These are phyloP conservation scores for Cochlearia excelsa DNA, from an alignment of 345 rosid species.

Conservation along the genomic window DNA sequence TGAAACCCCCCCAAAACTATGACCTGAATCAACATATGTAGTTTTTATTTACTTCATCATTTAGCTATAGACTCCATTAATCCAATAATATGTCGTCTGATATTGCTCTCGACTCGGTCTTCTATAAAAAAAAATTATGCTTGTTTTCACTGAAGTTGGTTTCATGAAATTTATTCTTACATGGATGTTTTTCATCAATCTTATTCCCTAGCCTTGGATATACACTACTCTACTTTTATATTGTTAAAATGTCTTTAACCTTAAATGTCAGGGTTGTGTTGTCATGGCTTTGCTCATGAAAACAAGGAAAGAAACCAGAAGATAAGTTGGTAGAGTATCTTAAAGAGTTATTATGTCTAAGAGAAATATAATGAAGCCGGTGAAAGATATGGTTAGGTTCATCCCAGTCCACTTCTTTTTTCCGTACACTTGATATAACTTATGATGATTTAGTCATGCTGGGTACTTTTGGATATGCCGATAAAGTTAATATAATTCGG, in stretches of 20 bases:
- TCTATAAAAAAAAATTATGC: not conserved
- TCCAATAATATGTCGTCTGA: constrained; percentile 2
- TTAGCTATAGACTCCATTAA: constrained; percentile 2
- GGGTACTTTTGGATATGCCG: not conserved
- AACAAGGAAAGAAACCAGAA: constrained; percentile 77
- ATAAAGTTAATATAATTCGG: constrained; percentile 16
- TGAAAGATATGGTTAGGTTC: constrained; percentile 61
- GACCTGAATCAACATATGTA: constrained; percentile 1
- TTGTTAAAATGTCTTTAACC: constrained; percentile 8
- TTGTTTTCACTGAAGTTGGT: not conserved
- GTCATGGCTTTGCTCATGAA: constrained; percentile 84
- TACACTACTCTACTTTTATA: not conserved
- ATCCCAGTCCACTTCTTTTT: constrained; percentile 1
- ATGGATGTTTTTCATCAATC: not conserved
- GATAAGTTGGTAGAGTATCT: constrained; percentile 69
- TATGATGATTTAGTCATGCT: constrained; percentile 6
- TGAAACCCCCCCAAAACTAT: constrained; percentile 2
- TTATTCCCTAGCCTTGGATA: constrained; percentile 6
- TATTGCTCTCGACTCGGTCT: not conserved
- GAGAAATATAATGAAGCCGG: constrained; percentile 51
- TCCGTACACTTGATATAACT: not conserved
- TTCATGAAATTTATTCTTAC: not conserved
- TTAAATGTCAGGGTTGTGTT: constrained; percentile 71
- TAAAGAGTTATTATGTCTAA: constrained; percentile 59
- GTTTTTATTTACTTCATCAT: not conserved